Percentiles rank a stretch among this genome's conserved stretches.
Conservation (phyloP, 2,329 filamentous ascomycete species). For the Diaporthe amygdali region DNA sequence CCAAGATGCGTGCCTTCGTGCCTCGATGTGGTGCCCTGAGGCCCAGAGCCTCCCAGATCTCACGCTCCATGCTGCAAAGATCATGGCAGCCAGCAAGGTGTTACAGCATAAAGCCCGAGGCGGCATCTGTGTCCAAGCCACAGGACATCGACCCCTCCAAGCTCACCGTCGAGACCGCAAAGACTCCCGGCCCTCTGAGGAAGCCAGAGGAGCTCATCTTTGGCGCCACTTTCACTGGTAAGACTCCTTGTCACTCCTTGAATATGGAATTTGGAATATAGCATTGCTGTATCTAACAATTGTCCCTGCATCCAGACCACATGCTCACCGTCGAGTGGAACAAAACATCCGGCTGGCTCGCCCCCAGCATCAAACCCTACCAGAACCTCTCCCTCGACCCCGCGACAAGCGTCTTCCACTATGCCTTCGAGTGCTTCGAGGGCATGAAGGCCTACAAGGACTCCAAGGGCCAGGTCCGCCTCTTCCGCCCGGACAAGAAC, state of each 20-base stretch:
- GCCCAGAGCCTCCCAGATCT: conserved; percentile 35
- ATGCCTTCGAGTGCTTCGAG: conserved; percentile 97
- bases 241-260: conserved; percentile 19
- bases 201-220: conserved; percentile 87
- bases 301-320: conserved; percentile 68
- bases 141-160: conserved; percentile 78
- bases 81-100: conserved; percentile 39
- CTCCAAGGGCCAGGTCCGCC: conserved; percentile 74
- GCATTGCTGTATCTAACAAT: neutral
- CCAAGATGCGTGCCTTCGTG: conserved; percentile 53
- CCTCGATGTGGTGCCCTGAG: conserved; percentile 45
- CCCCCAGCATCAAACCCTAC: conserved; percentile 87
- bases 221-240: conserved; percentile 89
- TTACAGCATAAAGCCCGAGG: conserved; percentile 60
- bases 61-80: conserved; percentile 36
- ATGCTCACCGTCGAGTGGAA: conserved; percentile 98
- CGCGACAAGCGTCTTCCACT: conserved; percentile 97
- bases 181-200: conserved; percentile 73
- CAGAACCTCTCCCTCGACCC: conserved; percentile 97
- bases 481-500: conserved; percentile 96
- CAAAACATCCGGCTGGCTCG: conserved; percentile 79
- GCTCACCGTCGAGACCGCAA: conserved; percentile 76
- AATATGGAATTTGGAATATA: neutral
- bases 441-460: conserved; percentile 99
- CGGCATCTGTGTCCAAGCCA: conserved; percentile 57